These are phyloP conservation scores for Lipomyces chichibuensis DNA, from an alignment of 805 yeast species.

Conservation along the genomic window DNA sequence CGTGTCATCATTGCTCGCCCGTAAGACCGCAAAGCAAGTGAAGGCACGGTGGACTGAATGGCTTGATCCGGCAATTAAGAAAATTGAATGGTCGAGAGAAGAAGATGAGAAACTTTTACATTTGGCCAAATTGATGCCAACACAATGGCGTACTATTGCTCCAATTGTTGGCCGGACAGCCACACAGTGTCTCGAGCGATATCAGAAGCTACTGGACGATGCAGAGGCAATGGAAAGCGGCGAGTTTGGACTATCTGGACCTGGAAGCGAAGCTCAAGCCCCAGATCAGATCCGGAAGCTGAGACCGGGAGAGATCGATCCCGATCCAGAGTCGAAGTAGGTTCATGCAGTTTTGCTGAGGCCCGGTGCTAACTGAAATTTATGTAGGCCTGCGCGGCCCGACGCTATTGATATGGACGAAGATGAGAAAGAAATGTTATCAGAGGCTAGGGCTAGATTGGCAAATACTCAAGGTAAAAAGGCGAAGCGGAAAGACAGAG, in stretches of 20 bases:
- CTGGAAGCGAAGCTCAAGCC: constrained; percentile 57
- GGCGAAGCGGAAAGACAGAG: constrained; percentile 87
- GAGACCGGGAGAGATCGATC: constrained; percentile 61
- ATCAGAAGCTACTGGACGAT: constrained; percentile 68
- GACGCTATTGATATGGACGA: constrained; percentile 80
- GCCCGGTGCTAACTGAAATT: not conserved
- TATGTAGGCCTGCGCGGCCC: constrained; percentile 66
- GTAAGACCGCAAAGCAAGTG: constrained; percentile 89
- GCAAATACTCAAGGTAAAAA: constrained; percentile 94
- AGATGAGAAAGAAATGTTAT: constrained; percentile 86
- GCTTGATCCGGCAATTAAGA: constrained; percentile 72
- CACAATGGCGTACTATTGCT: constrained; percentile 94
- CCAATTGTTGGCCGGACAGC: constrained; percentile 81
- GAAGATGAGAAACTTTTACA: constrained; percentile 75
- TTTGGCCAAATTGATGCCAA: constrained; percentile 73
- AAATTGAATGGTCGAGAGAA: constrained; percentile 66
- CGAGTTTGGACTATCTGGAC: constrained; percentile 52
- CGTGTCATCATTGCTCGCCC: constrained; percentile 79
- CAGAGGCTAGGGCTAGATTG: constrained; percentile 91
- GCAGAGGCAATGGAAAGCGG: constrained; percentile 46
- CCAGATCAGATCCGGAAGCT: constrained; percentile 42
- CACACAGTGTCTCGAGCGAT: constrained; percentile 81
- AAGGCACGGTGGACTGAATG: constrained; percentile 92
- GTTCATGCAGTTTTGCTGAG: not conserved
- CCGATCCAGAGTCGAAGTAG: constrained; percentile 69